These are phyloP conservation scores for Coemansia sp. DNA, from an alignment of 192 early-diverging fungal species.

Conservation along the genomic window DNA sequence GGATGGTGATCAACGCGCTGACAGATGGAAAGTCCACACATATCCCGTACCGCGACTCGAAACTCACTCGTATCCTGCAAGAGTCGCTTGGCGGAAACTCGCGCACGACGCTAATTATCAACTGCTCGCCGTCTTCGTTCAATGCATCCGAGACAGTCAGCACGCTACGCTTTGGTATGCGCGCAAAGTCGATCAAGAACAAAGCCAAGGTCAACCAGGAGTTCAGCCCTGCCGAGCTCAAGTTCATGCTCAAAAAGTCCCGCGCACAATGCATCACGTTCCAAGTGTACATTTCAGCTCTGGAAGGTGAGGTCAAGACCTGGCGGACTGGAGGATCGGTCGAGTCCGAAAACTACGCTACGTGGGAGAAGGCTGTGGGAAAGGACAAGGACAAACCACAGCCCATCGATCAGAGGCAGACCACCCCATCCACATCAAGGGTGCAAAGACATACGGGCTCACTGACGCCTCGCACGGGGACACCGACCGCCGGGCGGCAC, in stretches of 20 bases:
- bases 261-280: constrained; percentile 80
- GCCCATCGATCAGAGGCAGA: constrained; percentile 17
- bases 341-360: constrained; percentile 60
- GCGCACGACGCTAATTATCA: constrained; percentile 97
- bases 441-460: constrained; percentile 23
- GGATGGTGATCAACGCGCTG: constrained; percentile 99
- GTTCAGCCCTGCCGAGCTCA: constrained; percentile 92
- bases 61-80: constrained; percentile 98
- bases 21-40: constrained; percentile 99
- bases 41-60: constrained; percentile 98
- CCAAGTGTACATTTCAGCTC: constrained; percentile 77
- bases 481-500: constrained; percentile 23
- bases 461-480: constrained; percentile 35
- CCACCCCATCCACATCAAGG: constrained; percentile 28
- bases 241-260: constrained; percentile 88
- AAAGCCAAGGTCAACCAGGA: constrained; percentile 99
- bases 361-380: constrained; percentile 46
- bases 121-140: constrained; percentile 96
- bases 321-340: constrained; percentile 86
- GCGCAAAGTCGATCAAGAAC: constrained; percentile 99
- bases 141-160: constrained; percentile 95
- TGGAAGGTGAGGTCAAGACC: constrained; percentile 87
- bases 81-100: constrained; percentile 99
- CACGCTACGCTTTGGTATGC: constrained; percentile 96
- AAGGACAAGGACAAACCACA: constrained; percentile 24